phyloP scores from a whole-genome alignment of 768 basidiomycete genomes.

The Pisolithus tinctorius region DNA sequence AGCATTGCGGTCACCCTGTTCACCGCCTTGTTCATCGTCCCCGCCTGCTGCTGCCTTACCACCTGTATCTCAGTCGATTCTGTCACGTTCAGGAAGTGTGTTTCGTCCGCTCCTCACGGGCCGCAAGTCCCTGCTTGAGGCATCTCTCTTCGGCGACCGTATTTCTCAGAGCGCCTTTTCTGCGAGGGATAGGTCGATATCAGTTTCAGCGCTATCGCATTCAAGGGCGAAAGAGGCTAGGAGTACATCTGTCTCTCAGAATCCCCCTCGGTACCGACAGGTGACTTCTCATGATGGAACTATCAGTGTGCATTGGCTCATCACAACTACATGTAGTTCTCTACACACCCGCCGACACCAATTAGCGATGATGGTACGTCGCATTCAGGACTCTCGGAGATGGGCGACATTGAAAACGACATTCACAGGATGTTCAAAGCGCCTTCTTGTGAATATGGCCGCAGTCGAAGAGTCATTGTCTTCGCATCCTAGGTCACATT shows the following conservation, averaged over 20 bases:
- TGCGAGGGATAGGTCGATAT: neutral
- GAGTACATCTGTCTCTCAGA: constrained; percentile 46
- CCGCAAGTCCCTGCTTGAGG: constrained; percentile 8
- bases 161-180: constrained; percentile 3
- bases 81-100: constrained; percentile 4
- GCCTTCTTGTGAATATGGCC: constrained; percentile 7
- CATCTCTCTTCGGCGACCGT: constrained; percentile 8
- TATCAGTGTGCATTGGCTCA: neutral
- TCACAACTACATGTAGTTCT: too few relatives aligned
- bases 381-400: neutral
- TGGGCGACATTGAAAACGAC: constrained; percentile 3
- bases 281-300: neutral
- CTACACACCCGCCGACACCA: too few relatives aligned
- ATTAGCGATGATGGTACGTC: neutral
- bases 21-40: neutral
- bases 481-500: constrained; percentile 15
- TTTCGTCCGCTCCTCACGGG: constrained; percentile 21
- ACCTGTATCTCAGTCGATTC: neutral
- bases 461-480: constrained; percentile 6
- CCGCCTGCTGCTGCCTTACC: neutral
- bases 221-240: constrained; percentile 14
- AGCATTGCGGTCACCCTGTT: neutral
- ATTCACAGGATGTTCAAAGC: constrained; percentile 4
- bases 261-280: constrained; percentile 36
- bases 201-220: neutral